Evolutionary conservation across 2,329 filamentous ascomycete genomes (phyloP), one percentile per base, ranked within the genome.

Genomic region (Berkeleyomyces basicola): DNA sequence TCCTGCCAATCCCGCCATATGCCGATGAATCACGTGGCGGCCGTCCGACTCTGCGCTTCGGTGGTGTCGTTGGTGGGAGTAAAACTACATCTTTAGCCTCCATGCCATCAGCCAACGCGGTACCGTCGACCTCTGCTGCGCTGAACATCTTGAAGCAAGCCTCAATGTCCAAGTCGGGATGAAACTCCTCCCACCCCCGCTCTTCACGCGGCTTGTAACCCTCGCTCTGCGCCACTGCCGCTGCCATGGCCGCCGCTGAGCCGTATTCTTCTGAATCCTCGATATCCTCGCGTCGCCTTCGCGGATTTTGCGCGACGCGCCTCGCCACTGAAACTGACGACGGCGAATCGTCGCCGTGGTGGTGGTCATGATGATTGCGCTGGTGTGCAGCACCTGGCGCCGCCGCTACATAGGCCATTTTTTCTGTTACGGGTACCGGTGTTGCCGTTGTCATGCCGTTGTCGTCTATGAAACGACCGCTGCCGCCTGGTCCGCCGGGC

Each of bases 121-220:
- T 77, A 23, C 90, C 89, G 71, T 97, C 92, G 5, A 97, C 86
- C 67, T 95, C 88, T 66, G 93, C 85, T 1, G 90, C 85, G 58
- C 81, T 83, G 70, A 91, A 91, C 2, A 96, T 78, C 67, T 86
- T 83, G 67, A 96, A 86, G 3, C 82, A 82, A 10, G 81, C 81
- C 63, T 96, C 90, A 58, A 96, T 90, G 74, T 97, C 91, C 61
- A 99, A 82, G 69, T 96, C 89, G 0, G 90, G 90, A 73, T 99
- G 93, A 67, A 97, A 97, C 72, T 99, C 93, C 70, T 96, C 91
- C 90, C 92, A 99, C 61, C 90, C 89, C 66, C 92, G 85, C 76
- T 99, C 93, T 74, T 99, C 93, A 70, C 93, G 82, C 40, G 93
- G 93, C 72, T 99, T 99, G 75, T 97, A 97, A 59, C 92, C 91